These are phyloP conservation scores for Solanum clarkiae DNA, from an alignment of 257 asterid genomes.

Conservation along the genomic window DNA sequence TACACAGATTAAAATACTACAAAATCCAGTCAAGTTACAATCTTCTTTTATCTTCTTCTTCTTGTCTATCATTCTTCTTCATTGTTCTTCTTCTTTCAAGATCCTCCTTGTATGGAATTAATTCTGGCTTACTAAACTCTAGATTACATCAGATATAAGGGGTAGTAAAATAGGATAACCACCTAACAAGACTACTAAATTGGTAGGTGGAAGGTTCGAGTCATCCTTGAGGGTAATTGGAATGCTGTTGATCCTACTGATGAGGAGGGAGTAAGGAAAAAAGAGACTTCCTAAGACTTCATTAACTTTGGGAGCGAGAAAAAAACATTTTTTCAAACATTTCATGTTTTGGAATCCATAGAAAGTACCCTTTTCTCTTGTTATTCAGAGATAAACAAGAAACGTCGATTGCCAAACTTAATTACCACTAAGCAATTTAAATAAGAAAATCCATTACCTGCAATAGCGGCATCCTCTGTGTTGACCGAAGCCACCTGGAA, in stretches of 20 bases:
- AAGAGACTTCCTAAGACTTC: not conserved
- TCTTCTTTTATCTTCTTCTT: too few relatives aligned
- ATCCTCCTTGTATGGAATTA: too few relatives aligned
- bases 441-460: not conserved
- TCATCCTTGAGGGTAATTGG: too few relatives aligned
- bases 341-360: not conserved
- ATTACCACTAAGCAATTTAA: not conserved
- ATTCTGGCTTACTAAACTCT: too few relatives aligned
- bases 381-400: not conserved
- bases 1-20: too few relatives aligned
- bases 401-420: too few relatives aligned
- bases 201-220: too few relatives aligned
- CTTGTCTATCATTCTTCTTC: too few relatives aligned
- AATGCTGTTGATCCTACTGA: too few relatives aligned
- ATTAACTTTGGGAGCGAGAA: not conserved
- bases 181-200: not conserved
- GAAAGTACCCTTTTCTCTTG: not conserved
- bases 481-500: slow-evolving; percentile 6
- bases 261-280: too few relatives aligned
- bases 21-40: too few relatives aligned
- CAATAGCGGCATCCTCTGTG: slow-evolving; percentile 9
- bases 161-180: not conserved
- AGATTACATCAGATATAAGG: not conserved
- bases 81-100: too few relatives aligned
- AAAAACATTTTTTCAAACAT: not conserved